Percentiles rank a stretch among this genome's conserved stretches.
These are phyloP conservation scores for Astrephomene gubernaculifera DNA, from an alignment of 139 green algal species.

Conservation along the genomic window DNA sequence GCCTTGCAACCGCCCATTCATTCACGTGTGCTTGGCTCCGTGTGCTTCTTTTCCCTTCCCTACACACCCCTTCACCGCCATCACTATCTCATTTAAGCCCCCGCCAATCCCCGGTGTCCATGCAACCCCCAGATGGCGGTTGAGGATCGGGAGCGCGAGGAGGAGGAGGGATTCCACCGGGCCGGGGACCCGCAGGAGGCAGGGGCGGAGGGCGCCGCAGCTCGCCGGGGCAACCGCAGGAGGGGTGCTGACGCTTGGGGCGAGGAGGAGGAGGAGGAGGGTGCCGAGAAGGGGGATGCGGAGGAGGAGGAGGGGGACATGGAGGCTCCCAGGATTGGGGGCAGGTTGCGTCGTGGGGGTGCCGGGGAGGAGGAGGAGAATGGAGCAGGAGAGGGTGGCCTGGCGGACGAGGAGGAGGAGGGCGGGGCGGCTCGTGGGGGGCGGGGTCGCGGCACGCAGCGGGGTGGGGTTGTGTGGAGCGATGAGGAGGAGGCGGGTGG, in stretches of 20 bases:
- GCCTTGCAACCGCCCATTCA: background rate
- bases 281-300: background rate
- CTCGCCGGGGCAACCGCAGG: background rate
- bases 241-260: conserved; percentile 15
- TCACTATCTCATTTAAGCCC: background rate
- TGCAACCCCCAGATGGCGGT: conserved; percentile 14
- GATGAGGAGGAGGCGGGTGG: conserved; percentile 14
- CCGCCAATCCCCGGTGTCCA: background rate
- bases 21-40: no score
- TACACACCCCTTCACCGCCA: background rate
- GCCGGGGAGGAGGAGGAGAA: background rate
- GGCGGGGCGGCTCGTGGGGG: background rate
- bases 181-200: background rate
- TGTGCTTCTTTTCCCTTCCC: no score
- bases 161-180: background rate
- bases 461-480: background rate
- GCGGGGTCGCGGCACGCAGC: background rate
- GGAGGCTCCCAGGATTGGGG: background rate
- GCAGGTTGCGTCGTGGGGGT: conserved; percentile 1
- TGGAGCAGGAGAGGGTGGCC: background rate
- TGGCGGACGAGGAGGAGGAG: background rate
- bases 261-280: background rate
- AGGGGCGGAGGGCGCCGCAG: background rate
- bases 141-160: conserved; percentile 23
- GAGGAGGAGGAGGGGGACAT: background rate